Conservation (phyloP, 2,329 filamentous ascomycete genomes). For the Verticillium klebahnii region DNA sequence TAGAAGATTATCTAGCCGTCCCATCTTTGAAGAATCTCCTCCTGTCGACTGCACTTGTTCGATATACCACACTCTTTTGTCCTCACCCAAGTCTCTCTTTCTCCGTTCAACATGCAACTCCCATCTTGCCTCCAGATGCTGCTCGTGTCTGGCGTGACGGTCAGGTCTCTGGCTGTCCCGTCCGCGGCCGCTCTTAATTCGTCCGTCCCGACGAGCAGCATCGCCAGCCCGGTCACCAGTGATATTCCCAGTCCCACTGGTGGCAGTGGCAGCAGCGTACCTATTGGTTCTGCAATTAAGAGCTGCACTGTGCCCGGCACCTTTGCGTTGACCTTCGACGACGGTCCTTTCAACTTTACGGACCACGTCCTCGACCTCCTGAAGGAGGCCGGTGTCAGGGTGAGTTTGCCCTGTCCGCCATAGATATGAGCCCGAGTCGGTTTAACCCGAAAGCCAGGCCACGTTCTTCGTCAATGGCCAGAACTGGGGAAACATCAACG, state of each 20-base stretch:
- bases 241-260: neutral
- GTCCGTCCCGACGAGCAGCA: neutral
- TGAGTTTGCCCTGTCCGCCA: neutral
- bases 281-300: neutral
- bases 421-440: neutral
- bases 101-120: neutral
- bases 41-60: neutral
- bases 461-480: conserved; percentile 22
- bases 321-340: conserved; percentile 41
- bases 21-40: neutral
- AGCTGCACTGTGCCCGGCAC: conserved; percentile 25
- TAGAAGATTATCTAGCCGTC: neutral
- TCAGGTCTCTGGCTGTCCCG: neutral
- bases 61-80: neutral
- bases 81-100: neutral
- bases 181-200: neutral
- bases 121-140: neutral
- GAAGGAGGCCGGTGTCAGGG: conserved; percentile 19
- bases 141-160: neutral
- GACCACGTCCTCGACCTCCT: conserved; percentile 31
- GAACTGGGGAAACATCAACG: conserved; percentile 24
- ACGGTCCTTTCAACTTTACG: conserved; percentile 38
- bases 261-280: neutral
- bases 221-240: neutral
- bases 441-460: conserved; percentile 12